Percentiles rank a stretch among this genome's conserved stretches.
phyloP scores from a whole-genome alignment of 441 rosid genomes.

The Erodium texanum region DNA sequence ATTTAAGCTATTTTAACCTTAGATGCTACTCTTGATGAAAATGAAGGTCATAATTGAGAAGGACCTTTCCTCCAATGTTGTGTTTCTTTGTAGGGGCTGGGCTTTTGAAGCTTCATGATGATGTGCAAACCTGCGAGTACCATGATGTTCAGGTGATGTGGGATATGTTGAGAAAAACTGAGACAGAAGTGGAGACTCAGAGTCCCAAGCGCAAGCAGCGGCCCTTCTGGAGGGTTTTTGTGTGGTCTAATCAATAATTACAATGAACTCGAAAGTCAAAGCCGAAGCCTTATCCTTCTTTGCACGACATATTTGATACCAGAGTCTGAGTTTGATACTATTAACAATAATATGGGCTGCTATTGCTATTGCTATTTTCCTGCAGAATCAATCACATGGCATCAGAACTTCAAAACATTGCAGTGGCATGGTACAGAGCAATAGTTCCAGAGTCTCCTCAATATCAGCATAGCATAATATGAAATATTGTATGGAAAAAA shows the following conservation, averaged over 20 bases:
- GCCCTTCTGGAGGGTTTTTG: conserved; percentile 44
- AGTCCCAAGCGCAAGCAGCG: conserved; percentile 30
- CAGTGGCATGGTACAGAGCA: conserved; percentile 15
- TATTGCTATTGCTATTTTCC: background rate
- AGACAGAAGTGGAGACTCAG: conserved; percentile 26
- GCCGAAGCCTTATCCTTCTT: conserved; percentile 18
- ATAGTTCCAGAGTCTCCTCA: no score
- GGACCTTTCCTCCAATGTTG: background rate
- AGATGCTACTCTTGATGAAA: no score
- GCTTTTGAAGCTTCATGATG: conserved; percentile 51
- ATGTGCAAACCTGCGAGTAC: conserved; percentile 50
- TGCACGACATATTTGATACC: conserved; percentile 17
- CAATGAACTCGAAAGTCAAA: conserved; percentile 16
- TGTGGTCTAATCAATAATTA: conserved; percentile 30
- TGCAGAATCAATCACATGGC: conserved; percentile 16
- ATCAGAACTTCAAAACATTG: conserved; percentile 18
- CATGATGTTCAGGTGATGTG: conserved; percentile 69
- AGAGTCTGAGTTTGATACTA: conserved; percentile 3
- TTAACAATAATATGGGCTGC: conserved; percentile 10
- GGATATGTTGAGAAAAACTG: conserved; percentile 53
- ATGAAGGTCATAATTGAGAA: no score
- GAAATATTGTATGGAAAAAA: background rate
- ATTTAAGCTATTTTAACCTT: background rate
- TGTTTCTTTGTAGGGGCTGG: conserved; percentile 34
- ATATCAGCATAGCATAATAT: conserved; percentile 4